Evolutionary conservation across 1,284 basidiomycete genomes (phyloP).

Genomic region (Inonotus hispidus): DNA sequence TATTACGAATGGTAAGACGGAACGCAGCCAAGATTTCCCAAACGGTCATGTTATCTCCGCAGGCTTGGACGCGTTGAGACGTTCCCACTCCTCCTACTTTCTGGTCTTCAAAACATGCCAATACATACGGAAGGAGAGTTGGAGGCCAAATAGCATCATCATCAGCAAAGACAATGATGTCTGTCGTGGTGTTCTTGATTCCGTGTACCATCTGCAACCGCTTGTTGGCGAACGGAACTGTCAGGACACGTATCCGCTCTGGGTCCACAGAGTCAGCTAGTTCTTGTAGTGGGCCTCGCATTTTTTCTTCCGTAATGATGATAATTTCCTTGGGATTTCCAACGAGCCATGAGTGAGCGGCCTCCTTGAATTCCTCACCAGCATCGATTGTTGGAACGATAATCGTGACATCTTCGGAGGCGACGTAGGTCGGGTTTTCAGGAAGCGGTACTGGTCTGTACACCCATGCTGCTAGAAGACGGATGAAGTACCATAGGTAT

Average conservation of each 20-base stretch:
- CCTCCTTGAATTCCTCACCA: slow-evolving; percentile 91
- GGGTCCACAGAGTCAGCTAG: slow-evolving; percentile 85
- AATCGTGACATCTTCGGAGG: slow-evolving; percentile 89
- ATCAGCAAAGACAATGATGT: slow-evolving; percentile 94
- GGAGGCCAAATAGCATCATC: slow-evolving; percentile 95
- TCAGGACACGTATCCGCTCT: slow-evolving; percentile 76
- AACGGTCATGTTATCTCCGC: slow-evolving; percentile 75
- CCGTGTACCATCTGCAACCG: slow-evolving; percentile 90
- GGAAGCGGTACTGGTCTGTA: slow-evolving; percentile 85
- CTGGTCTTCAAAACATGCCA: slow-evolving; percentile 93
- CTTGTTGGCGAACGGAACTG: slow-evolving; percentile 90
- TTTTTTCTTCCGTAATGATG: slow-evolving; percentile 90
- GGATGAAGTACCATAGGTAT: slow-evolving; percentile 86
- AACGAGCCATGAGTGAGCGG: slow-evolving; percentile 84
- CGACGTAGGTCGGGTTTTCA: slow-evolving; percentile 82
- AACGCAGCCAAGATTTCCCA: slow-evolving; percentile 94
- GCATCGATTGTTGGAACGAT: slow-evolving; percentile 94
- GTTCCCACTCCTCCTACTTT: slow-evolving; percentile 89
- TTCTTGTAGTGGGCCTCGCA: slow-evolving; percentile 80
- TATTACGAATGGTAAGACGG: slow-evolving; percentile 86
- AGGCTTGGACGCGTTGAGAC: slow-evolving; percentile 80
- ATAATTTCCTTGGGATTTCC: slow-evolving; percentile 89
- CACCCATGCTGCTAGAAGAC: slow-evolving; percentile 65
- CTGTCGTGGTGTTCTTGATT: slow-evolving; percentile 82
- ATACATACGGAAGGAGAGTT: slow-evolving; percentile 75